phyloP scores from a whole-genome alignment of 139 green algal species.

The Chlorella sp. region DNA sequence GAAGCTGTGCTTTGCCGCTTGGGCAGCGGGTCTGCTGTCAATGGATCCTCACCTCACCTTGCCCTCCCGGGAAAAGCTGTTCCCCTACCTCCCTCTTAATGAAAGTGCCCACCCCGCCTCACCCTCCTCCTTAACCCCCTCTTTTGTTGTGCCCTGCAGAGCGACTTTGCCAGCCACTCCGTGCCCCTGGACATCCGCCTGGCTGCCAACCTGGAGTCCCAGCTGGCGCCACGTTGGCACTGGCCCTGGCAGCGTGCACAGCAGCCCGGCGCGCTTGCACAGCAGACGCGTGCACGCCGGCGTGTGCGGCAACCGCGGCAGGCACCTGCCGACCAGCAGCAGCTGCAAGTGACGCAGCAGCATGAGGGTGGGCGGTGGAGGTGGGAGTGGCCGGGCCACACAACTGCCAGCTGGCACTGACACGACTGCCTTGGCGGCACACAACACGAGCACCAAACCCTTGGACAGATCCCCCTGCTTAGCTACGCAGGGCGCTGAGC shows the following conservation, averaged over 20 bases:
- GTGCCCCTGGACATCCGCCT: conserved; percentile 33
- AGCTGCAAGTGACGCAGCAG: neutral
- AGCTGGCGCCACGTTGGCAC: neutral
- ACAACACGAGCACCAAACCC: too few species aligned
- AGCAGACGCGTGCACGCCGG: neutral
- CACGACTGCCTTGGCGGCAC: too few species aligned
- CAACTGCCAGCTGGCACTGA: neutral
- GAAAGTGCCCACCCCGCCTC: neutral
- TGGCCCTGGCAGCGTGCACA: neutral
- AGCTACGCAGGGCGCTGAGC: too few species aligned
- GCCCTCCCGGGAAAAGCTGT: too few species aligned
- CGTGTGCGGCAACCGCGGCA: neutral
- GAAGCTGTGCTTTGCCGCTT: neutral
- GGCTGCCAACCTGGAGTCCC: neutral
- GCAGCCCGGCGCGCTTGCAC: neutral
- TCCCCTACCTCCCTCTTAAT: too few species aligned
- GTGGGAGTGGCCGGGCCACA: neutral
- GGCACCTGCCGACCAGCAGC: neutral
- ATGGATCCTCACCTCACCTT: too few species aligned
- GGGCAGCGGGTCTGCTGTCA: neutral
- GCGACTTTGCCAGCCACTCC: conserved; percentile 23
- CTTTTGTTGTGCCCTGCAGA: neutral
- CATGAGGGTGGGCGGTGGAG: neutral
- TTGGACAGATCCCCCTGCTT: too few species aligned
- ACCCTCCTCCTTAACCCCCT: neutral